Evolutionary conservation across 306 rosid genomes (phyloP), one percentile per base, ranked within the genome.

Genomic region (Lathyrus tuberosus): DNA sequence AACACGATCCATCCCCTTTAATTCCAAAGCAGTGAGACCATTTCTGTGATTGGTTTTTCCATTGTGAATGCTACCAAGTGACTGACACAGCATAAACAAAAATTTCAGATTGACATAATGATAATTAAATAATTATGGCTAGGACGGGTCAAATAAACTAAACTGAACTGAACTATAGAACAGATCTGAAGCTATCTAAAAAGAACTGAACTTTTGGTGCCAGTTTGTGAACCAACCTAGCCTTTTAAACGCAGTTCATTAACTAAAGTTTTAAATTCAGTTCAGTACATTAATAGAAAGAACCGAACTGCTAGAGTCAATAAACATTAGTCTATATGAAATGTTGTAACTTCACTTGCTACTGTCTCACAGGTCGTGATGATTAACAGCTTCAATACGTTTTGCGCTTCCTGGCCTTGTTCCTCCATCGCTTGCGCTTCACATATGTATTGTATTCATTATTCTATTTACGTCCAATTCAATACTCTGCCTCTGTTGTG

Each of bases 51-150:
- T n/a, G n/a, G n/a, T n/a, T n/a, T n/a, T n/a, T n/a, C n/a, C n/a
- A n/a, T n/a, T n/a, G n/a, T n/a, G n/a, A n/a, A n/a, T n/a, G n/a
- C n/a, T n/a, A n/a, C n/a, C n/a, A n/a, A n/a, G n/a, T n/a, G n/a
- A n/a, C n/a, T n/a, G n/a, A n/a, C n/a, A n/a, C n/a, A n/a, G n/a
- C n/a, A n/a, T n/a, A n/a, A n/a, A n/a, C n/a, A n/a, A n/a, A n/a
- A n/a, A n/a, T n/a, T n/a, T n/a, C n/a, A n/a, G n/a, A n/a, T n/a
- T n/a, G n/a, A n/a, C n/a, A n/a, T n/a, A n/a, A n/a, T n/a, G n/a
- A n/a, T n/a, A n/a, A n/a, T n/a, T n/a, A n/a, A n/a, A n/a, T 58
- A 22, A 78, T 71, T 49, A 49, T 12, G 3, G 56, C 12, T 49
- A 16, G 56, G 54, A 48, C 24, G 8, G 12, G 7, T 8, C 35